Base-by-base conservation (phyloP, 169 alveolate species). In the Plasmodium adleri region DNA sequence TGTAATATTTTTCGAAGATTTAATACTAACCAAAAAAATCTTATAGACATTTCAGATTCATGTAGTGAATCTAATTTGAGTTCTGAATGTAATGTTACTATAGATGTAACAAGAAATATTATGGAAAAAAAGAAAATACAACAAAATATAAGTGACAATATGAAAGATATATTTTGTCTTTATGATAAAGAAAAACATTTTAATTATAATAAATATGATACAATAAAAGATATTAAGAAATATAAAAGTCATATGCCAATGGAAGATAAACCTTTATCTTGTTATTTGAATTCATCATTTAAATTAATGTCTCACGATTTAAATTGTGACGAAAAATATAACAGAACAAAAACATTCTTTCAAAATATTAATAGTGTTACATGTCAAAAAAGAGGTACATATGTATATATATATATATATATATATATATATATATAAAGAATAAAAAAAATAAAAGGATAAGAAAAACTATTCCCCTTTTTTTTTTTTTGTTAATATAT, bases 1-100 rank as follows among this genome's bases (percentile, higher is more conserved):
- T 56, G 68, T 70, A 76, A 63, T 39, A 76, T 63, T 47, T 76
- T 76, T 49, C 60, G 60, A 70, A 63, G 50, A 58, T 76, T 62
- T 76, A 76, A 76, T 67, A 49, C 88, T 47, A 76, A 76, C 52
- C 12, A 56, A 20, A 32, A 58, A 24, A 45, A 59, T 15, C n/a
- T 13, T 20, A 20, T 28, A 28, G 15, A 49, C 8, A 15, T 26
- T 0, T 70, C 47, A 20, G 22, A 70, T 70, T 63, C 64, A 7
- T 43, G 45, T 17, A 56, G 17, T n/a, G 70, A 58, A 43, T 49
- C 88, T 10, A 76, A 63, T 49, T 17, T 59, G 7, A 67, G 60
- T 43, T 76, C 63, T 15, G 66, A 47, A 17, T 24, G 10, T 43
- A 49, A 49, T 15, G 49, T 58, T 9, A 24, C 60, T 22, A 28